Conservation (phyloP, 2,329 filamentous ascomycete species). For the Xylariaceae sp. region DNA sequence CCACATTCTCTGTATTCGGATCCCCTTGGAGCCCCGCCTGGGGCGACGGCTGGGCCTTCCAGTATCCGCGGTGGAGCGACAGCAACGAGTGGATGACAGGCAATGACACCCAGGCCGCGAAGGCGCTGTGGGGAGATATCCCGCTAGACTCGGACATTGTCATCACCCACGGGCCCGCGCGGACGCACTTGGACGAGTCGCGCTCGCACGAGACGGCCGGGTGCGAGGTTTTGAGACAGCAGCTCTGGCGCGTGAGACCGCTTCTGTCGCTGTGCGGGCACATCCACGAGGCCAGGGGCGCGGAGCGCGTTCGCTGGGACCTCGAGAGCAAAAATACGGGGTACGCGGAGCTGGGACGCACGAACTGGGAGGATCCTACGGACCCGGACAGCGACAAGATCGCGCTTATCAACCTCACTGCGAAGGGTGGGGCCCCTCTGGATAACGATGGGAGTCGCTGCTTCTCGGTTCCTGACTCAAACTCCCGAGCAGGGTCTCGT, state of each 20-base stretch:
- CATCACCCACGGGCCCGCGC: constrained; percentile 65
- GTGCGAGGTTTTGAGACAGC: constrained; percentile 53
- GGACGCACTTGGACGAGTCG: constrained; percentile 51
- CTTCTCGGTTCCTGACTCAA: background rate
- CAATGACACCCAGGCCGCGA: constrained; percentile 14
- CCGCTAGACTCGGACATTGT: constrained; percentile 59
- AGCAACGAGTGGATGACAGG: too few species aligned
- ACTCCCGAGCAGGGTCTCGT: background rate
- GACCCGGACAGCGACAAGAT: constrained; percentile 50
- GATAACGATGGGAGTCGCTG: constrained; percentile 39
- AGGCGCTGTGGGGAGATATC: constrained; percentile 53
- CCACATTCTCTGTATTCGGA: constrained; percentile 62
- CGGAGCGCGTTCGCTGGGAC: constrained; percentile 58
- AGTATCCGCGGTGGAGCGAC: constrained; percentile 52
- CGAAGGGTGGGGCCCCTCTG: constrained; percentile 36
- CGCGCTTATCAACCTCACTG: constrained; percentile 57
- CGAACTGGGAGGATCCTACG: constrained; percentile 57
- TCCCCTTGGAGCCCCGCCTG: constrained; percentile 59
- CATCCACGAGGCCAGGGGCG: constrained; percentile 63
- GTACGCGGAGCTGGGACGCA: constrained; percentile 38
- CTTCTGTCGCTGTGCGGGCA: constrained; percentile 65
- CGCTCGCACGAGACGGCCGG: constrained; percentile 41
- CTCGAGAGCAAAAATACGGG: constrained; percentile 34
- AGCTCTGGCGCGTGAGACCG: constrained; percentile 57
- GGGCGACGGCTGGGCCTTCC: constrained; percentile 58